Conservation (phyloP, 2,329 filamentous ascomycete species). For the Colletotrichum sp. region DNA sequence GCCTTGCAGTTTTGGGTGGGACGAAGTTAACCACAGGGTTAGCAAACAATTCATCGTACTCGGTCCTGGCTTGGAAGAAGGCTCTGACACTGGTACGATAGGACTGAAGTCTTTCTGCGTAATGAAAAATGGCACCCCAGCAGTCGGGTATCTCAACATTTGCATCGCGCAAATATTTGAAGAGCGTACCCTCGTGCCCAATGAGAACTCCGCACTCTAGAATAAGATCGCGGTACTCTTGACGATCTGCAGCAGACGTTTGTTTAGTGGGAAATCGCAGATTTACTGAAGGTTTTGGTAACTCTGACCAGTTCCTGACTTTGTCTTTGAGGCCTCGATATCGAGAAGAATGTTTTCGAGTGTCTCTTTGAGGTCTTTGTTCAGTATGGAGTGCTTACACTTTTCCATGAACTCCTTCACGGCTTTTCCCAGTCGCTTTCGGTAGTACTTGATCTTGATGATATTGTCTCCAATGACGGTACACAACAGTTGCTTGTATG, state of each 20-base stretch:
- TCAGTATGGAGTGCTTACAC: rapidly evolving
- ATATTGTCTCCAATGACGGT: not conserved
- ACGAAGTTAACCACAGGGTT: not conserved
- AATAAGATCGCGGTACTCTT: not conserved
- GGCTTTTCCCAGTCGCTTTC: not conserved
- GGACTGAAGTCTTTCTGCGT: not conserved
- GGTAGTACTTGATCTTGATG: not conserved
- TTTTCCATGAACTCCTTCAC: not conserved
- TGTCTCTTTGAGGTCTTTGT: not conserved
- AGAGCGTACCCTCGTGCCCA: not conserved
- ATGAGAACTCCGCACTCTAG: not conserved
- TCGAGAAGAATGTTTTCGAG: not conserved
- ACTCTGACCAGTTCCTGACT: not conserved
- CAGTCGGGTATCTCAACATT: not conserved
- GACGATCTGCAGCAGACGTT: not conserved
- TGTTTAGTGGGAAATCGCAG: not conserved
- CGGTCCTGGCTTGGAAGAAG: not conserved
- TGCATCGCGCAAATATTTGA: not conserved
- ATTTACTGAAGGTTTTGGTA: not conserved
- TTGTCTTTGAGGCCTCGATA: not conserved
- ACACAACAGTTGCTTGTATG: not conserved
- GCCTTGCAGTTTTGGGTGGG: not conserved
- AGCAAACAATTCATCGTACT: not conserved
- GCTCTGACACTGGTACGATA: not conserved
- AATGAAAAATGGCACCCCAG: not conserved